Base-by-base conservation (phyloP, 139 green algal genomes). In the Penium margaritaceum region DNA sequence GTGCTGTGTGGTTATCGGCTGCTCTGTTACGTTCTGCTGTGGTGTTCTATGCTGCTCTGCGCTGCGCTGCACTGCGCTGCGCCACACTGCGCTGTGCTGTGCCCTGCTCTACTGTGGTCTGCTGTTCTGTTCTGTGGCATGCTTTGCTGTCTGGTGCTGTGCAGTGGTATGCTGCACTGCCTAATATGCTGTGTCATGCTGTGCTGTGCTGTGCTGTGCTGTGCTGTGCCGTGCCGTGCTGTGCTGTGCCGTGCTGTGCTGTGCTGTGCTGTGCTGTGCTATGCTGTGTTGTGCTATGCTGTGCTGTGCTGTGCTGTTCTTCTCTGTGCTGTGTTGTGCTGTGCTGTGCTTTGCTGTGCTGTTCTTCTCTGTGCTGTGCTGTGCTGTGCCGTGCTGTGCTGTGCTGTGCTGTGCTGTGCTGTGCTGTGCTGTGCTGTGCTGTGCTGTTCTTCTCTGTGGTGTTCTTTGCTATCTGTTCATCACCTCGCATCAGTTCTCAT, bases 71-170 rank as follows among this genome's bases (percentile, higher is more conserved):
- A 57, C 46, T n/a, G 0, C 3, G 27, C 46, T 57, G 46, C 29
- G 3, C 46, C 12, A n/a, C 46, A 2, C 44, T 55, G 19, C 5
- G 5, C 44, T 55, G 12, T n/a, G 27, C 4, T 0, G n/a, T n/a
- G n/a, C n/a, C n/a, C n/a, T n/a, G 44, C n/a, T n/a, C n/a, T 57
- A 30, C 46, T 19, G 46, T n/a, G 1, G 19, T 55, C 44, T 9
- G 5, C 44, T 55, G 12, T n/a, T 57, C 4, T 0, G n/a, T n/a
- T n/a, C n/a, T n/a, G n/a, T n/a, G 44, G 1, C 29, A 51, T 32
- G 74, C 64, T 47, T 35, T 74, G 70, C 72, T 76, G 1, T 81
- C 66, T 2, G 1, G 29, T 60, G 29, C 51, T 24, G 24, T 24
- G 5, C 47, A 58, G 14, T 58, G 21, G 44, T 27, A 27, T 55